Conservation (phyloP, 768 basidiomycete genomes). For the Rhizopogon salebrosus region DNA sequence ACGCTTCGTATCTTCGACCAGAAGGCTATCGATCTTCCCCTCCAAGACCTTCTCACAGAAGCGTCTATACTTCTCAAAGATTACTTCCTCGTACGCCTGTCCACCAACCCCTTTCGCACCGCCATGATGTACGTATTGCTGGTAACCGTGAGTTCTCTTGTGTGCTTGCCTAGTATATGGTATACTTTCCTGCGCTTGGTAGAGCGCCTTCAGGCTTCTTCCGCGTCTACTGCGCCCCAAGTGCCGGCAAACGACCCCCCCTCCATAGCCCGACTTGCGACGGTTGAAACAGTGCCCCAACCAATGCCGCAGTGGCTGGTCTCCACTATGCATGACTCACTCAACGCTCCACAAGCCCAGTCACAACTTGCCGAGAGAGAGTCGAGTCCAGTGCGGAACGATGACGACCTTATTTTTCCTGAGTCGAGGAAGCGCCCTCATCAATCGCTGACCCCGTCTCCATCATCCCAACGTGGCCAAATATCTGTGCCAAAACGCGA, state of each 20-base stretch:
- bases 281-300: background rate
- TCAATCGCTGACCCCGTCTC: background rate
- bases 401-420: background rate
- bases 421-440: background rate
- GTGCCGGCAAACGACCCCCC: background rate
- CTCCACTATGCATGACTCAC: constrained; percentile 1
- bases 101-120: background rate
- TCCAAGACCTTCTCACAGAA: background rate
- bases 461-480: constrained; percentile 2
- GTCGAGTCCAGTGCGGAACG: constrained; percentile 1
- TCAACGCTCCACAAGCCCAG: background rate
- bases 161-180: background rate
- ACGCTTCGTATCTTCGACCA: background rate
- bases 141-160: background rate
- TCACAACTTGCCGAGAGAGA: background rate
- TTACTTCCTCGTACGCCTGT: background rate
- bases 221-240: background rate
- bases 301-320: constrained; percentile 4
- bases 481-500: constrained; percentile 1
- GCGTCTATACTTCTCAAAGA: background rate
- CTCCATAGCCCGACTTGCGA: background rate
- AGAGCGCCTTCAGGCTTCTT: background rate
- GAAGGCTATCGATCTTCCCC: background rate
- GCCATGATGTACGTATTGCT: background rate
- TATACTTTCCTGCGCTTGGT: background rate